Conservation (phyloP, 2,329 filamentous ascomycete species). For the Waltergamsia citrina region DNA sequence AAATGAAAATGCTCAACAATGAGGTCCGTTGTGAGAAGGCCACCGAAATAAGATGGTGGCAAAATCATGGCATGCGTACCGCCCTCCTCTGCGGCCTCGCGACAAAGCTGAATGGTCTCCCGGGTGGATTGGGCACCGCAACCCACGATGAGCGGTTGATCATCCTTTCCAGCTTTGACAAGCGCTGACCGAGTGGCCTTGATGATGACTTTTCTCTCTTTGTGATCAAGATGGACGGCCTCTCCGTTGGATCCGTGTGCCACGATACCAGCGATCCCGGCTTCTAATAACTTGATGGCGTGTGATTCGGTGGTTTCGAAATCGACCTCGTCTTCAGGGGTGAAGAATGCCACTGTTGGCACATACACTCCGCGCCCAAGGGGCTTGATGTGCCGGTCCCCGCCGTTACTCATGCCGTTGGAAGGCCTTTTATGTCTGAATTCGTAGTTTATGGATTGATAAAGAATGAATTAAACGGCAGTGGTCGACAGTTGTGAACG, state of each 20-base stretch:
- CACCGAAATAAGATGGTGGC: conserved; percentile 60
- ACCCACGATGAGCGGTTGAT: conserved; percentile 58
- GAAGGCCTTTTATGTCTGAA: neutral
- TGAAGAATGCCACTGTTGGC: conserved; percentile 55
- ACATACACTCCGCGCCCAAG: conserved; percentile 42
- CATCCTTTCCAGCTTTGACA: conserved; percentile 41
- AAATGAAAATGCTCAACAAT: conserved; percentile 52
- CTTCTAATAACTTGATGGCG: conserved; percentile 49
- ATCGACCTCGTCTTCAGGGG: conserved; percentile 44
- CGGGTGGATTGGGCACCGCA: conserved; percentile 59
- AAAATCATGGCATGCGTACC: conserved; percentile 60
- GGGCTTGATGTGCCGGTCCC: too few relatives aligned
- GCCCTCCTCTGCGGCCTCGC: conserved; percentile 53
- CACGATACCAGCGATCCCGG: conserved; percentile 57
- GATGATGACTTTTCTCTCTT: conserved; percentile 57
- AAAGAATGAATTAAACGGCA: too few relatives aligned
- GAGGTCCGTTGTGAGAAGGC: conserved; percentile 45
- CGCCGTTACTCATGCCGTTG: too few relatives aligned
- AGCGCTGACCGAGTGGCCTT: conserved; percentile 50
- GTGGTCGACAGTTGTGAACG: too few relatives aligned
- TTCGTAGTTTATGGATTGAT: too few relatives aligned
- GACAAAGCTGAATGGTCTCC: conserved; percentile 56
- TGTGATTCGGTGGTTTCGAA: conserved; percentile 37
- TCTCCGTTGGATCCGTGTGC: conserved; percentile 68
- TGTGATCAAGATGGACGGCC: conserved; percentile 57